phyloP scores from a whole-genome alignment of 75 land plant genomes.

The Larix kaempferi region DNA sequence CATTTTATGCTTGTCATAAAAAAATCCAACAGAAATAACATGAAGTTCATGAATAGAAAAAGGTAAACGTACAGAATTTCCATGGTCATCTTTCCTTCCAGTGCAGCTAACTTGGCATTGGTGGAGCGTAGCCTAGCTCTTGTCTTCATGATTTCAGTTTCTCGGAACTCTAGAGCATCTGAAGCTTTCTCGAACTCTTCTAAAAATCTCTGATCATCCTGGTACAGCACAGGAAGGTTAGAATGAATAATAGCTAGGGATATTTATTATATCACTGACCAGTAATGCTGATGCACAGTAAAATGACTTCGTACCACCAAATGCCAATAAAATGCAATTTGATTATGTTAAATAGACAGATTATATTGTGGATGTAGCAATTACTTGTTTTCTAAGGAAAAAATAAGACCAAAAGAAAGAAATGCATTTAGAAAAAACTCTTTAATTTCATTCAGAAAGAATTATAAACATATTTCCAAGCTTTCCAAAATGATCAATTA shows the following conservation, averaged over 20 bases:
- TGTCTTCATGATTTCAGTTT: conserved; percentile 64
- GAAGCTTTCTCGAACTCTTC: conserved; percentile 53
- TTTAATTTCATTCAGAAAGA: too few relatives aligned
- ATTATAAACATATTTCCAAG: too few relatives aligned
- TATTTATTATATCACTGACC: not conserved
- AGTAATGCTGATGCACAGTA: too few relatives aligned
- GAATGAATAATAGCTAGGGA: not conserved
- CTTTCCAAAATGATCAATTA: too few relatives aligned
- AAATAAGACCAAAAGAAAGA: too few relatives aligned
- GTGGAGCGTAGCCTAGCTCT: conserved; percentile 48
- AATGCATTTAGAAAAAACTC: too few relatives aligned
- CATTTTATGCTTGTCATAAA: not conserved
- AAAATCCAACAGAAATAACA: not conserved
- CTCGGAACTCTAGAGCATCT: conserved; percentile 72
- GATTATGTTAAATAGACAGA: not conserved
- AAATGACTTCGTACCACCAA: not conserved
- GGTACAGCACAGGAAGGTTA: not conserved
- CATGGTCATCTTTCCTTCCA: conserved; percentile 71
- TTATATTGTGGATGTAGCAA: too few relatives aligned
- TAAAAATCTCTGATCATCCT: conserved; percentile 21
- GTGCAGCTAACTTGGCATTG: conserved; percentile 54
- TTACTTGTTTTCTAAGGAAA: too few relatives aligned
- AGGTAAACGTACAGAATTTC: conserved; percentile 46
- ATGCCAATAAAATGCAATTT: not conserved
- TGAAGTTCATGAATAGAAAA: not conserved